phyloP scores from a whole-genome alignment of 1,284 basidiomycete species.

The Xerocomus minutiporus region DNA sequence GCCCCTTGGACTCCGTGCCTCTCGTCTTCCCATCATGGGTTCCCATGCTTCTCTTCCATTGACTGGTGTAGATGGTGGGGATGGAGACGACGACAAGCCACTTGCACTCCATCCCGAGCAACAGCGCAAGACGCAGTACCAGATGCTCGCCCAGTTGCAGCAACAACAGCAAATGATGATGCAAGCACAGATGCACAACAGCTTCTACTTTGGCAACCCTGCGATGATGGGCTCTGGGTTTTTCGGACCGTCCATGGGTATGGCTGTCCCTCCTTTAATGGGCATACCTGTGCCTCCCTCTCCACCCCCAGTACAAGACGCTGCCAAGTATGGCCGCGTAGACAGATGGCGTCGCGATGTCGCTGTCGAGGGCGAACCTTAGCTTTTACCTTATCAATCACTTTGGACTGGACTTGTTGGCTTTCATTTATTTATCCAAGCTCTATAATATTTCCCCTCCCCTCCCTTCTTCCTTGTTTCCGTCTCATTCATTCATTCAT shows the following conservation, averaged over 20 bases:
- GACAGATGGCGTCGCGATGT: constrained; percentile 78
- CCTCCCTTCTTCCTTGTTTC: neutral
- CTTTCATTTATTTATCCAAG: constrained; percentile 8
- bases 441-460: no score
- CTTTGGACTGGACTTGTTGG: constrained; percentile 12
- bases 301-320: constrained; percentile 60
- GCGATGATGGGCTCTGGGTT: constrained; percentile 64
- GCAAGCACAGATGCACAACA: constrained; percentile 69
- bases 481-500: neutral
- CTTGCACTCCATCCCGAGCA: constrained; percentile 75
- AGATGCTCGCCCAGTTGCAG: constrained; percentile 57
- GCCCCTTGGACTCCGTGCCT: constrained; percentile 53
- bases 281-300: constrained; percentile 50
- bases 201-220: constrained; percentile 63
- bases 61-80: constrained; percentile 24
- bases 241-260: constrained; percentile 46
- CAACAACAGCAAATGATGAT: constrained; percentile 68
- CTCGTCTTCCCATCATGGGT: constrained; percentile 23
- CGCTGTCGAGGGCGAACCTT: constrained; percentile 55
- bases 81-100: constrained; percentile 49
- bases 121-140: constrained; percentile 67
- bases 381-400: constrained; percentile 9
- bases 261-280: constrained; percentile 44
- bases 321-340: constrained; percentile 61
- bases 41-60: constrained; percentile 26